Evolutionary conservation across 2,329 filamentous ascomycete genomes (phyloP).

Genomic region (Penicillium sp.): DNA sequence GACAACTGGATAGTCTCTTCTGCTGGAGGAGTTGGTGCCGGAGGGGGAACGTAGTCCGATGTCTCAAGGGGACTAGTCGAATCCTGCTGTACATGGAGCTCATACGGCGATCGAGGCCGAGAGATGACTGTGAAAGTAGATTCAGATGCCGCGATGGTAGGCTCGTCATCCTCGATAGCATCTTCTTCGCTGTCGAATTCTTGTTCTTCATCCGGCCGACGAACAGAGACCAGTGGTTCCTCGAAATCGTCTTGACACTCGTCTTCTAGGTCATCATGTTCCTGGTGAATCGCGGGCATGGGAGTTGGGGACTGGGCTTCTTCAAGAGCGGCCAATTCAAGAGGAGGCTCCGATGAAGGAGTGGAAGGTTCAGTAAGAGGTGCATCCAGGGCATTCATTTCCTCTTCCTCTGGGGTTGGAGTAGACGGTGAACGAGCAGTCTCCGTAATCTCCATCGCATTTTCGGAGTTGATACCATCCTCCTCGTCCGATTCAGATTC

Average conservation of each 20-base stretch:
- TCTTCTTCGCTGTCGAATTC: conserved; percentile 16
- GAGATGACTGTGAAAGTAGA: conserved; percentile 10
- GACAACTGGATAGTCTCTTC: conserved; percentile 6
- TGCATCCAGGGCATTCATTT: conserved; percentile 1
- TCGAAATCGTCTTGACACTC: neutral
- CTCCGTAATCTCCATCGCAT: too few species aligned
- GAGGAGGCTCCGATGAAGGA: conserved; percentile 4
- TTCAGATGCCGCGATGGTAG: conserved; percentile 20
- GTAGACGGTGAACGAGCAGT: too few species aligned
- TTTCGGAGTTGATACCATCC: too few species aligned
- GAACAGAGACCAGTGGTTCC: neutral
- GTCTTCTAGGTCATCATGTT: neutral
- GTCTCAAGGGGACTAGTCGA: conserved; percentile 13
- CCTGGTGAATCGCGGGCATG: too few species aligned
- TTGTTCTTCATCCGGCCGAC: conserved; percentile 14
- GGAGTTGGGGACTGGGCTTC: neutral
- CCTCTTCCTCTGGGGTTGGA: neutral
- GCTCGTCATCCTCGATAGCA: conserved; percentile 20
- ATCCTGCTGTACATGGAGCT: conserved; percentile 17
- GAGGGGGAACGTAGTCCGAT: conserved; percentile 17
- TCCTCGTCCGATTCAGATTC: too few species aligned
- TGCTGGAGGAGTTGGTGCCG: conserved; percentile 22
- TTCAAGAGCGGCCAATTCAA: conserved; percentile 7
- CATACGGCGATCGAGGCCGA: conserved; percentile 19
- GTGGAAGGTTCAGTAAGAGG: neutral